A percentile compares a stretch with the other conserved stretches of the same genome.
Conservation (phyloP, 257 asterid genomes). For the Coffea eugenioides region DNA sequence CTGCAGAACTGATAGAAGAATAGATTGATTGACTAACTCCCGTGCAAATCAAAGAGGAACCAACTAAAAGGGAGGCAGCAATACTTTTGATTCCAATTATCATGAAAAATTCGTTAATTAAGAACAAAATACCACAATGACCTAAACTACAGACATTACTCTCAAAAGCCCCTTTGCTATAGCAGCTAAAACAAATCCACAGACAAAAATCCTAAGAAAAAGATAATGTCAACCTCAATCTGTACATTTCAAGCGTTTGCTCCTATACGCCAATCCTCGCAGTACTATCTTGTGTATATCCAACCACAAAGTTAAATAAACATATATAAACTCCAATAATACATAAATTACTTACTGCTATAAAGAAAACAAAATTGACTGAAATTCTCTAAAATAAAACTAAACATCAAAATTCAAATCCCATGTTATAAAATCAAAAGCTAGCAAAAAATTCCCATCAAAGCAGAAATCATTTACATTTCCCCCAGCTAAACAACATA, state of each 20-base stretch:
- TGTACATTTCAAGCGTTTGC: not conserved
- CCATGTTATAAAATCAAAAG: not conserved
- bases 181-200: not conserved
- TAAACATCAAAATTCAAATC: slow-evolving; percentile 2
- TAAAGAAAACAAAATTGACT: no score
- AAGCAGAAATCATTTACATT: not conserved
- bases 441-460: not conserved
- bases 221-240: no score
- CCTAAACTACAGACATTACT: not conserved
- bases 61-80: not conserved
- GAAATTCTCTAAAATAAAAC: not conserved
- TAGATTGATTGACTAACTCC: not conserved
- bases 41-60: not conserved
- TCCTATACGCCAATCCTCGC: not conserved
- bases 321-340: not conserved
- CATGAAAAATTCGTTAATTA: not conserved
- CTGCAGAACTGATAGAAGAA: slow-evolving; percentile 67
- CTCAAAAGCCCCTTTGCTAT: not conserved
- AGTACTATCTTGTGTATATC: not conserved
- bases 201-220: not conserved
- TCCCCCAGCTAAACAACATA: not conserved
- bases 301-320: not conserved
- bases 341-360: not conserved
- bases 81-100: not conserved
- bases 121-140: not conserved